Base-by-base conservation (phyloP, 2,329 filamentous ascomycete genomes). In the Neurospora sp. region DNA sequence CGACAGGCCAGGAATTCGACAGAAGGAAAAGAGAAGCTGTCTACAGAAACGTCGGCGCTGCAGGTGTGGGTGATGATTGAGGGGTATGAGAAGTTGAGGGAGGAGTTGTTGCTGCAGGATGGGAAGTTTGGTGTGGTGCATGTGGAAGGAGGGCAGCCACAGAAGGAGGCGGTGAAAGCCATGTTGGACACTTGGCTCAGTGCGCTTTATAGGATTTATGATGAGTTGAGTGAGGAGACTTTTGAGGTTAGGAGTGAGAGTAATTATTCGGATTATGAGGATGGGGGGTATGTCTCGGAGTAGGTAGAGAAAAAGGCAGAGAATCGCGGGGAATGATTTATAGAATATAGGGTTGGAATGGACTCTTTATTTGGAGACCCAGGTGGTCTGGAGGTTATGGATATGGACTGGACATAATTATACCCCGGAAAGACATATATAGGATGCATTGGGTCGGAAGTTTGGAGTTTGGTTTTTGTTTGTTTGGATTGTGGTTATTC, bases 1-100 rank as follows among this genome's bases (percentile, higher is more conserved):
- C 4, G 52, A 36, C 52, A n/a, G 2, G 1, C 3, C 81, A 82
- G 0, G 82, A 82, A 0, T 73, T 84, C 46, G 62, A 69, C 46
- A 1, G 19, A 10, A 33, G 52, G 52, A 2, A 69, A 66, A 77
- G 68, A 70, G 75, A 23, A 19, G 70, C 10, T 75, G 73, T 76
- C 70, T 46, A 67, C 77, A 2, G 79, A 83, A 42, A 79, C 80
- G 0, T 81, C 84, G 15, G 81, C 82, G 1, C 74, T 87, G 52
- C 85, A 87, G 74, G 76, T 87, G 19, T 84, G 83, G 82, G 80
- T 85, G 62, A 87, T 87, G 85, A 87, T 87, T 68, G 85, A 87
- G 73, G 85, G 85, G 2, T 87, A 87, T 73, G 85, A 87, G 79
- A 80, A 80, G 71, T 77, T 88, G 70, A 79, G 84, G 17, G 83